phyloP scores from a whole-genome alignment of 306 rosid genomes.

The Casuarina equisetifolia region DNA sequence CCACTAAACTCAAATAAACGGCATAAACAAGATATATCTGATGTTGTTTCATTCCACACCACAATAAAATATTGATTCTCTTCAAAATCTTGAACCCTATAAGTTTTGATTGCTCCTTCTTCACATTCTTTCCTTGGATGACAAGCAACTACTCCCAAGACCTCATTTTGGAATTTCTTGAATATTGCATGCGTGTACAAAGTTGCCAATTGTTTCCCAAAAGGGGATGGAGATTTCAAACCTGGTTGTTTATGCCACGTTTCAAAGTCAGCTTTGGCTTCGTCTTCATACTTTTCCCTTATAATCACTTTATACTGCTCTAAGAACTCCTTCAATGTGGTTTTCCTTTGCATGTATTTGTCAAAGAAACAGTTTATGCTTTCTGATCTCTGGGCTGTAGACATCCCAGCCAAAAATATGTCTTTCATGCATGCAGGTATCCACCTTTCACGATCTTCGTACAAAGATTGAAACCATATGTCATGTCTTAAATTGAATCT shows the following conservation, averaged over 20 bases:
- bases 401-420: slow-evolving; percentile 42
- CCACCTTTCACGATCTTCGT: slow-evolving; percentile 43
- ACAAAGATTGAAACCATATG: slow-evolving; percentile 38
- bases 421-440: slow-evolving; percentile 41
- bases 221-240: slow-evolving; percentile 53
- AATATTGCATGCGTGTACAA: slow-evolving; percentile 39
- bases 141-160: slow-evolving; percentile 59
- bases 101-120: slow-evolving; percentile 29
- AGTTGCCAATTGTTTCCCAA: slow-evolving; percentile 44
- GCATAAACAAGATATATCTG: slow-evolving; percentile 45
- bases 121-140: slow-evolving; percentile 47
- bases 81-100: slow-evolving; percentile 47
- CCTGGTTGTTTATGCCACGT: slow-evolving; percentile 46
- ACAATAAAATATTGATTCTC: slow-evolving; percentile 38
- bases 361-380: slow-evolving; percentile 40
- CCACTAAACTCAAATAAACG: slow-evolving; percentile 46
- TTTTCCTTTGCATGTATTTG: slow-evolving; percentile 46
- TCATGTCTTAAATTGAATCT: slow-evolving; percentile 39
- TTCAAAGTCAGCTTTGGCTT: slow-evolving; percentile 47
- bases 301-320: slow-evolving; percentile 32
- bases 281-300: slow-evolving; percentile 45
- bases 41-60: slow-evolving; percentile 46
- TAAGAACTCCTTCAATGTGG: slow-evolving; percentile 39
- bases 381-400: slow-evolving; percentile 36
- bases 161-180: slow-evolving; percentile 53